A percentile compares a stretch with the other conserved stretches of the same genome.
Evolutionary conservation across 2,329 filamentous ascomycete species (phyloP).

Genomic region (Sarocladiaceae sp.): DNA sequence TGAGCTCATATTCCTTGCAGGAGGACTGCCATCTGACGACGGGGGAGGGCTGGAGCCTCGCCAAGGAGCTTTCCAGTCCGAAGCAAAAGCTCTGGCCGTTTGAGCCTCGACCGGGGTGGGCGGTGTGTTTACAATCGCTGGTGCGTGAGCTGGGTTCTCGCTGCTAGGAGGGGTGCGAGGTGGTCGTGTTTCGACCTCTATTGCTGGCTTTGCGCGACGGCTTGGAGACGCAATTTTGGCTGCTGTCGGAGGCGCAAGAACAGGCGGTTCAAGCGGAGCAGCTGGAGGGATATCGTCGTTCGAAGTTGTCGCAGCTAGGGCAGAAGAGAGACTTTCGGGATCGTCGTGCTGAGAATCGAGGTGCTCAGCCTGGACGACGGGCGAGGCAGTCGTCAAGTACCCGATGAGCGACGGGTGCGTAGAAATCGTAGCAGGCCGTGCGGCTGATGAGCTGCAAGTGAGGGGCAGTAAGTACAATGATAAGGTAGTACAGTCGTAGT

Average conservation of each 20-base stretch:
- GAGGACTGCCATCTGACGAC: slow-evolving; percentile 52
- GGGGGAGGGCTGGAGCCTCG: slow-evolving; percentile 20
- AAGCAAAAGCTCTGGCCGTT: slow-evolving; percentile 19
- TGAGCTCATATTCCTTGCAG: slow-evolving; percentile 68
- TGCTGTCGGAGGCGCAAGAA: slow-evolving; percentile 23
- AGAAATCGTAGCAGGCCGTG: slow-evolving; percentile 28
- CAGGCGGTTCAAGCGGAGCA: slow-evolving; percentile 21
- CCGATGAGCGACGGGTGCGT: slow-evolving; percentile 62
- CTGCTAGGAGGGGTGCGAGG: slow-evolving; percentile 45
- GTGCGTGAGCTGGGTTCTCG: slow-evolving; percentile 33
- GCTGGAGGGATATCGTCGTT: slow-evolving; percentile 10
- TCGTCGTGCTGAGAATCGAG: slow-evolving; percentile 23
- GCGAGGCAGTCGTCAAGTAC: slow-evolving; percentile 65
- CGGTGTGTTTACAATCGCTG: slow-evolving; percentile 61
- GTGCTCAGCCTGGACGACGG: slow-evolving; percentile 57
- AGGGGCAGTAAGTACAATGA: slow-evolving; percentile 6
- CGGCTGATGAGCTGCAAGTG: slow-evolving; percentile 11
- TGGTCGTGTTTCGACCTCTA: slow-evolving; percentile 26
- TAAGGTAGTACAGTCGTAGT: background rate
- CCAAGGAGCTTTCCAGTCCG: slow-evolving; percentile 23
- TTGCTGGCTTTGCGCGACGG: slow-evolving; percentile 22
- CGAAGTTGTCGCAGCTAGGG: slow-evolving; percentile 22
- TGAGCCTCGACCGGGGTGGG: slow-evolving; percentile 57
- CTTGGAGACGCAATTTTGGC: slow-evolving; percentile 25
- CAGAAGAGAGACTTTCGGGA: slow-evolving; percentile 12